Conservation (phyloP, 2,329 filamentous ascomycete genomes). For the Scytalidium sp. region DNA sequence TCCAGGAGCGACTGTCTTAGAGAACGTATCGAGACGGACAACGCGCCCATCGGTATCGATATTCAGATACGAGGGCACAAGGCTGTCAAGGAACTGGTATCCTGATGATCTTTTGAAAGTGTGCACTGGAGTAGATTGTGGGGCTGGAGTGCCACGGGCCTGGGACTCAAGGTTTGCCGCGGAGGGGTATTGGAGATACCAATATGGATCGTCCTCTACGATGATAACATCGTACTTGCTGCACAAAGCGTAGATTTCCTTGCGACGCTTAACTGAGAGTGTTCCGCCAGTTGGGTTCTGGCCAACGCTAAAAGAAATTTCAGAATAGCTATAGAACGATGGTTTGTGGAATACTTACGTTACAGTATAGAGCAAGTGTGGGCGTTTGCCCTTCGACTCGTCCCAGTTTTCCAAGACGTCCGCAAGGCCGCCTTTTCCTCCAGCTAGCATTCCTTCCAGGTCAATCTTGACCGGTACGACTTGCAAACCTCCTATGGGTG, state of each 20-base stretch:
- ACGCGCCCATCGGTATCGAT: slow-evolving; percentile 85
- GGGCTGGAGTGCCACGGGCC: slow-evolving; percentile 30
- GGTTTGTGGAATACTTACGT: too few relatives aligned
- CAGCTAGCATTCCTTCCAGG: slow-evolving; percentile 72
- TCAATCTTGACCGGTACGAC: slow-evolving; percentile 74
- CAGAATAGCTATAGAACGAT: too few relatives aligned
- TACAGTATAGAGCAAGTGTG: slow-evolving; percentile 86
- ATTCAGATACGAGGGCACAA: slow-evolving; percentile 78
- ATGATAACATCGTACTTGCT: slow-evolving; percentile 86
- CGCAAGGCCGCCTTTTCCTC: slow-evolving; percentile 69
- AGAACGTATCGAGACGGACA: slow-evolving; percentile 87
- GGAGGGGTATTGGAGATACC: slow-evolving; percentile 87
- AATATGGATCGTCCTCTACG: slow-evolving; percentile 93
- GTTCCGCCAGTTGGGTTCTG: slow-evolving; percentile 85
- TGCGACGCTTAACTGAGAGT: slow-evolving; percentile 69
- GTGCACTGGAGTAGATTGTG: slow-evolving; percentile 15
- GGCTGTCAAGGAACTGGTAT: slow-evolving; percentile 76
- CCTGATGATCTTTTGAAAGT: slow-evolving; percentile 51
- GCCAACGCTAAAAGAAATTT: slow-evolving; percentile 64
- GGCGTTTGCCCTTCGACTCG: slow-evolving; percentile 65
- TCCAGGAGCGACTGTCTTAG: slow-evolving; percentile 87
- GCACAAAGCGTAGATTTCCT: slow-evolving; percentile 77
- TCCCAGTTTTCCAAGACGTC: slow-evolving; percentile 86
- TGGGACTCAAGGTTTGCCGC: slow-evolving; percentile 43
- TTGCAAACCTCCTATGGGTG: slow-evolving; percentile 45